Base-by-base conservation (phyloP, 805 yeast genomes). In the Spencermartinsiella europaea region DNA sequence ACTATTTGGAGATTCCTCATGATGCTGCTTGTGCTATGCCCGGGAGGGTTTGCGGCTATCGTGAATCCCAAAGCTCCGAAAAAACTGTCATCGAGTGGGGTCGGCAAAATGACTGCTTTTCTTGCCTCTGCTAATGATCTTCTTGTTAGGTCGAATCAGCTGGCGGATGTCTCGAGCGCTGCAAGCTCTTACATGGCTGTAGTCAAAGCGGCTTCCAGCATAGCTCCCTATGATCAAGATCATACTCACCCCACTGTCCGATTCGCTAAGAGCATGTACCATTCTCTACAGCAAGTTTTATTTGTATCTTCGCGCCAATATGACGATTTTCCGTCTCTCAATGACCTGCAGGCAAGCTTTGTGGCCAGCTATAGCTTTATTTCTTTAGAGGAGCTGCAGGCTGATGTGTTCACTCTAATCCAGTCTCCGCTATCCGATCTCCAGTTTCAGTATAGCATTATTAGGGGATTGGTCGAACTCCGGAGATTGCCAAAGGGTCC, bases 131-230 rank as follows among this genome's bases (percentile, higher is more conserved):
- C 14, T 16, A 21, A 21, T 19, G 22, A 33, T 14, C 7, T 42
- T n/a, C 33, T 20, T 10, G 28, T 42, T 2, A 14, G 12, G 38
- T 27, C 38, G 19, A 14, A 21, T 3, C 17, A 45, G 8, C n/a
- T 14, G 8, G 21, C 28, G 10, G 49, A 50, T 4, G 20, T 38
- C 34, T 34, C 42, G 4, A 31, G 28, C 15, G 48, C 53, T 1
- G 34, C 46, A 8, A 31, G 35, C 5, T 45, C 51, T 40, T 46
- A 38, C 21, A 27, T 52, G 8, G 40, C 21, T n/a, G 25, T 54
- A 5, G 47, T 47, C 1, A 43, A 45, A 16, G 53, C 54, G n/a
- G 55, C 54, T 15, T 39, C 55, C n/a, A 36, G 45, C 21, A 33
- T 50, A 14, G 7, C 31, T 7, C 31, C 31, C 31, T 42, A 39